Conservation (phyloP, 306 rosid species). For the Neltuma alba region DNA sequence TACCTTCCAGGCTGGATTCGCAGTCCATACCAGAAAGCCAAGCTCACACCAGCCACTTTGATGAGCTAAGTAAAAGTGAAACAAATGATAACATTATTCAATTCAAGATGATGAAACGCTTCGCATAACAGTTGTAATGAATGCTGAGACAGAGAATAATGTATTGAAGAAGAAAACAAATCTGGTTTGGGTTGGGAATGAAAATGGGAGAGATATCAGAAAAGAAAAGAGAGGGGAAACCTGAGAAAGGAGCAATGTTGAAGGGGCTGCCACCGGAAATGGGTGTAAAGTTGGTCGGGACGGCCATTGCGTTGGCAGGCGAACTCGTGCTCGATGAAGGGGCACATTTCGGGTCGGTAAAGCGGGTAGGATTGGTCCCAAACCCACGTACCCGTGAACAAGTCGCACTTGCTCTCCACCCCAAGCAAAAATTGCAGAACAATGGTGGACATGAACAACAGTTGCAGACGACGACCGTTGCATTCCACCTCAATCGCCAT, state of each 20-base stretch:
- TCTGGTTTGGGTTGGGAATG: neutral
- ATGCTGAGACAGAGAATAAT: neutral
- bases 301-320: slow-evolving; percentile 77
- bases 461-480: neutral
- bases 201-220: neutral
- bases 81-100: neutral
- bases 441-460: neutral
- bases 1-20: slow-evolving; percentile 4
- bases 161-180: neutral
- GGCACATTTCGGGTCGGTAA: slow-evolving; percentile 57
- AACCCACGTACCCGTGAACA: slow-evolving; percentile 76
- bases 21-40: neutral
- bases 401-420: slow-evolving; percentile 45
- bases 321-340: slow-evolving; percentile 79
- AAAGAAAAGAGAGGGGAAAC: slow-evolving; percentile 22
- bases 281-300: slow-evolving; percentile 64
- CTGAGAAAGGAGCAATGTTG: slow-evolving; percentile 55
- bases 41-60: neutral
- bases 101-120: neutral
- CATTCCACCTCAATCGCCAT: slow-evolving; percentile 14
- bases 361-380: slow-evolving; percentile 64
- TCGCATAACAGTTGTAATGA: neutral
- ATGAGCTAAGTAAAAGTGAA: neutral
- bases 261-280: slow-evolving; percentile 83
- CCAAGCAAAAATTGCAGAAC: neutral